Conservation (phyloP, 805 yeast genomes). For the Candida loeiensis region DNA sequence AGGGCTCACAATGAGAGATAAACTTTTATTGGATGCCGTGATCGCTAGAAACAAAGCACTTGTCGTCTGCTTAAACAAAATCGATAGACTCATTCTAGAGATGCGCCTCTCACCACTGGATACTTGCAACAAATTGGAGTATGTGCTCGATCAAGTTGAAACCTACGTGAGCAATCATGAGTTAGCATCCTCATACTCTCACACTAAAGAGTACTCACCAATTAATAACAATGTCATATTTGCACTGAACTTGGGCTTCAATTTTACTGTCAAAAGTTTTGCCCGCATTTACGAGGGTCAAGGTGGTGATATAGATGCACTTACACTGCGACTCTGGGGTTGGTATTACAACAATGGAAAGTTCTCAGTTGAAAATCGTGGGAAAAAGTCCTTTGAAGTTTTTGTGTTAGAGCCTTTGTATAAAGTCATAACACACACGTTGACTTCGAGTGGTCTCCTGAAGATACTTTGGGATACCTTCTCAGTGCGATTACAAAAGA, state of each 20-base stretch:
- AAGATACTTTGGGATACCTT: constrained; percentile 47
- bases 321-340: constrained; percentile 74
- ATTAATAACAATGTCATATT: constrained; percentile 65
- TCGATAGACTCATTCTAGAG: constrained; percentile 84
- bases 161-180: constrained; percentile 38
- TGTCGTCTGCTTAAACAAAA: constrained; percentile 66
- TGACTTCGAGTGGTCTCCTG: constrained; percentile 47
- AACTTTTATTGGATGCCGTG: constrained; percentile 48
- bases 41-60: constrained; percentile 50
- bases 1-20: constrained; percentile 63
- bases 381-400: constrained; percentile 42
- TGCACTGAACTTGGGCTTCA: constrained; percentile 61
- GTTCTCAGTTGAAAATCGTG: constrained; percentile 36
- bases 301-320: constrained; percentile 14
- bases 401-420: constrained; percentile 79
- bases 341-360: constrained; percentile 52
- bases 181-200: constrained; percentile 23
- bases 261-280: constrained; percentile 68
- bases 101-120: constrained; percentile 71
- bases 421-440: constrained; percentile 60
- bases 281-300: constrained; percentile 42
- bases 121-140: constrained; percentile 63
- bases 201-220: constrained; percentile 50
- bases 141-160: constrained; percentile 64
- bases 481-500: constrained; percentile 40